Base-by-base conservation (phyloP, 164 flowering plant species). In the Taxillus chinensis region DNA sequence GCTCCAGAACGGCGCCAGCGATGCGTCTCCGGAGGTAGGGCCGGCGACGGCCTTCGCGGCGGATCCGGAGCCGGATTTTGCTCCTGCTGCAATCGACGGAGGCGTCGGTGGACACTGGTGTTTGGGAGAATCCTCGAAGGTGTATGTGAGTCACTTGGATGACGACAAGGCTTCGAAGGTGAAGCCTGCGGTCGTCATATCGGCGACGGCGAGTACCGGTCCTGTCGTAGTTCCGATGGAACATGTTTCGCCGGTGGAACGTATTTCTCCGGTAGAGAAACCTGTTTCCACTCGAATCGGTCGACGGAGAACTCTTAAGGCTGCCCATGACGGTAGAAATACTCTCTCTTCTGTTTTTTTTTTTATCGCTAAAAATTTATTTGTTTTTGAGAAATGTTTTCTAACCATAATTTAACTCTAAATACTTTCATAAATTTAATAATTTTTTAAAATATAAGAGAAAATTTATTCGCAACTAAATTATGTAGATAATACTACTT, bases 251-350 rank as follows among this genome's bases (percentile, higher is more conserved):
- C 62, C 66, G 52, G 40, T 27, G 27, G 27, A 27, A 27, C 27
- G 27, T 27, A 27, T 27, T 27, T 27, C 27, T 27, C 27, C 54
- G 50, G 13, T 4, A 4, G 79, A 74, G 73, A 75, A 74, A 59
- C 81, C 82, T 9, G 74, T 63, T 66, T 67, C 74, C 38, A 38
- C 83, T 1, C 70, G 82, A 55, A 70, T 80, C 65, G 69, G 59
- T 41, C 77, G 75, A 66, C 81, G 83, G 68, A 75, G 73, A 65
- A 70, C 72, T 12, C 48, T 60, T 12, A 78, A 73, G 73, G 55
- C 76, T 50, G 75, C 60, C 70, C 77, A 78, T 11, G 83, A 82
- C 77, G 86, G 82, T 81, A 77, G 2, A 7, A 8, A 37, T 51
- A 43, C n/a, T n/a, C 10, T 5, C 7, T 9, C 46, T 8, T 8